A percentile compares a stretch with the other conserved stretches of the same genome.
These are phyloP conservation scores for Aphanomyces astaci DNA, from an alignment of 352 stramenopile genomes.

Conservation along the genomic window DNA sequence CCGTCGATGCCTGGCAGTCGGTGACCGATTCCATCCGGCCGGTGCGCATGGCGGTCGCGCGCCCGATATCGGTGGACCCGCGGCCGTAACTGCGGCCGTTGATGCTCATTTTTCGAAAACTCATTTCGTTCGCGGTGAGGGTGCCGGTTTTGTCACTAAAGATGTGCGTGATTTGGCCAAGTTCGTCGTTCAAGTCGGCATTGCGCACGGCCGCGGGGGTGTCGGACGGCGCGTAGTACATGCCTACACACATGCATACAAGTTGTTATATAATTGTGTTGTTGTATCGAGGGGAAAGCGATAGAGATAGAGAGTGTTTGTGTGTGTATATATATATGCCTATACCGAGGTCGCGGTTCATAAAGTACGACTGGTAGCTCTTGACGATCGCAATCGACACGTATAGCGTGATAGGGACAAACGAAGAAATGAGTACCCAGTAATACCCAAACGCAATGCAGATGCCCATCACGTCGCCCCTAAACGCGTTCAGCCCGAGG, in stretches of 20 bases:
- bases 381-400: conserved; percentile 84
- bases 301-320: too few species aligned
- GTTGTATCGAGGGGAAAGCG: too few species aligned
- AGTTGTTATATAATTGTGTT: too few species aligned
- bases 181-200: conserved; percentile 76
- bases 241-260: too few species aligned
- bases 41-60: conserved; percentile 54
- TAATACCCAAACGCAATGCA: conserved; percentile 80
- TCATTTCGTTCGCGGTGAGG: conserved; percentile 82
- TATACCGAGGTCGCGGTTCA: conserved; percentile 82
- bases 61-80: conserved; percentile 77
- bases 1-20: conserved; percentile 38
- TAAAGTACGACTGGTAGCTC: conserved; percentile 78
- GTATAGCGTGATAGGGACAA: conserved; percentile 85
- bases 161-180: conserved; percentile 83
- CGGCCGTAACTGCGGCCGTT: conserved; percentile 73
- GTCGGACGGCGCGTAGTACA: conserved; percentile 77
- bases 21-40: conserved; percentile 71
- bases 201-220: conserved; percentile 75
- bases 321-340: too few species aligned
- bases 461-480: conserved; percentile 57
- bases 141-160: conserved; percentile 85
- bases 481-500: conserved; percentile 48
- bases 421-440: conserved; percentile 82
- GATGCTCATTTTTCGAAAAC: conserved; percentile 84